These are phyloP conservation scores for Termitomyces heimii DNA, from an alignment of 768 basidiomycete genomes.

Conservation along the genomic window DNA sequence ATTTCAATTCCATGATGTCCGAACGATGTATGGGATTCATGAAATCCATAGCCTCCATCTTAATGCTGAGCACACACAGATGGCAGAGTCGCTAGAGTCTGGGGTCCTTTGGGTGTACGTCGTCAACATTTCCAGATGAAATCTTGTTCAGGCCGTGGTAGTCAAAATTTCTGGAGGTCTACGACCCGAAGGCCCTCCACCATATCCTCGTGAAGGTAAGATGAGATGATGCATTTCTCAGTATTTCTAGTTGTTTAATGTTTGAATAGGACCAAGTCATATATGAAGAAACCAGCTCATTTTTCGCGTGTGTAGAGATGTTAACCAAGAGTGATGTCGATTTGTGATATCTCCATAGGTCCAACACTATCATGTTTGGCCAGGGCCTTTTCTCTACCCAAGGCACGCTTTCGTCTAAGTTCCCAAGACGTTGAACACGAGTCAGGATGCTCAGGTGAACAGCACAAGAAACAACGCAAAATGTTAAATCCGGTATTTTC, in stretches of 20 bases:
- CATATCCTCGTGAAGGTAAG: neutral
- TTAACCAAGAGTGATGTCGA: neutral
- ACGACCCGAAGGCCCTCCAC: neutral
- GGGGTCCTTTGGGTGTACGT: neutral
- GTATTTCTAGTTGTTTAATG: neutral
- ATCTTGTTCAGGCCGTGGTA: neutral
- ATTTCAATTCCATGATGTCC: neutral
- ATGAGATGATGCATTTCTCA: neutral
- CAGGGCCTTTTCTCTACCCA: neutral
- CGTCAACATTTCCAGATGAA: neutral
- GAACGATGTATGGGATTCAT: neutral
- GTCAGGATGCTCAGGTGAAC: neutral
- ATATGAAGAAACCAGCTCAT: conserved; percentile 1
- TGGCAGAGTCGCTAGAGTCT: neutral
- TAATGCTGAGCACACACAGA: neutral
- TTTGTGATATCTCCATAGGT: neutral
- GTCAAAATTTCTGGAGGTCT: neutral
- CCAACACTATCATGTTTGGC: neutral
- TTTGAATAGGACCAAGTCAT: neutral
- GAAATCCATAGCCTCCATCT: neutral
- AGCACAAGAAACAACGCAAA: conserved; percentile 2
- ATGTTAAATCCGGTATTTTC: neutral
- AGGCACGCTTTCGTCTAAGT: neutral
- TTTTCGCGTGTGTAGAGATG: neutral
- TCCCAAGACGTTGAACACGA: neutral